A percentile compares a stretch with the other conserved stretches of the same genome.
These are phyloP conservation scores for Limnanthes douglasii DNA, from an alignment of 345 rosid species.

Conservation along the genomic window DNA sequence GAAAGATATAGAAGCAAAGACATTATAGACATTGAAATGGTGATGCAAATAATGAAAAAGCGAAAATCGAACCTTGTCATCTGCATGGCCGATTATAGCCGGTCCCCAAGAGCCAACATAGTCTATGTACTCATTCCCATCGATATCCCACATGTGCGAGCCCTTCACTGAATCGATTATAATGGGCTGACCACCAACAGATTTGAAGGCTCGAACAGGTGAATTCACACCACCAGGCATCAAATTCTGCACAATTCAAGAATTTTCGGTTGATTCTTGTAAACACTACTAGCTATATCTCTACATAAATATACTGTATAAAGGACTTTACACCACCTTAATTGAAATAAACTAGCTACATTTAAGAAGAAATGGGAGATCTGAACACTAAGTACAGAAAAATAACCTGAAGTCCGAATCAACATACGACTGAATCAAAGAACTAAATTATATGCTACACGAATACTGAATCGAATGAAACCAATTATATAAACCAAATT, in stretches of 20 bases:
- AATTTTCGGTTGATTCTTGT: too few species aligned
- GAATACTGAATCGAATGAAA: too few species aligned
- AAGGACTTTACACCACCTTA: too few species aligned
- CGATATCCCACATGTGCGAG: conserved; percentile 84
- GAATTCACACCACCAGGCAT: conserved; percentile 99
- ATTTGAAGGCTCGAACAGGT: conserved; percentile 93
- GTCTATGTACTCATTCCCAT: conserved; percentile 92
- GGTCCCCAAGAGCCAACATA: conserved; percentile 99
- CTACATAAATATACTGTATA: too few species aligned
- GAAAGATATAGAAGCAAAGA: not conserved
- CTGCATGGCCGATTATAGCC: conserved; percentile 94
- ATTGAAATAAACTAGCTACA: too few species aligned
- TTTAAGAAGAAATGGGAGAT: too few species aligned
- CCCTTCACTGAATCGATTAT: conserved; percentile 87
- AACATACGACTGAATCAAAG: too few species aligned
- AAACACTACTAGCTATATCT: too few species aligned
- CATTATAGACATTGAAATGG: not conserved
- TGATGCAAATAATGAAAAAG: not conserved
- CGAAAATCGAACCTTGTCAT: conserved; percentile 48
- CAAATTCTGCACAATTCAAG: conserved; percentile 31
- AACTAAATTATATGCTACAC: too few species aligned
- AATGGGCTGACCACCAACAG: conserved; percentile 93
- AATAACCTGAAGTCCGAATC: too few species aligned
- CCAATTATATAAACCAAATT: too few species aligned
- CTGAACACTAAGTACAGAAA: too few species aligned